Conservation (phyloP, 2,329 filamentous ascomycete species). For the Phaeomoniella chlamydospora region DNA sequence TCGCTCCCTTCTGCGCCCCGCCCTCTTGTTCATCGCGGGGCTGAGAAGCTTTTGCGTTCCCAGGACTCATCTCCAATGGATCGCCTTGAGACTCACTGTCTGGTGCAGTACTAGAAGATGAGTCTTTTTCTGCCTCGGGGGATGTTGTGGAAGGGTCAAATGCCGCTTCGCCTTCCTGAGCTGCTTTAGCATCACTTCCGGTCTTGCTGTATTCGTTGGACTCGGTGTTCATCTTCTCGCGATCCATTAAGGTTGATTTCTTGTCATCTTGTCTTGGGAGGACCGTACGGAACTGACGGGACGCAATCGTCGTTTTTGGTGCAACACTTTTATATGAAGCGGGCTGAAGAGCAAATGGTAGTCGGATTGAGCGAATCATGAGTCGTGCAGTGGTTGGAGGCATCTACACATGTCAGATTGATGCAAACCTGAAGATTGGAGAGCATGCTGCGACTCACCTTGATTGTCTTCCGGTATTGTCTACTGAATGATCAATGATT, state of each 20-base stretch:
- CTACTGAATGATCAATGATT: no score
- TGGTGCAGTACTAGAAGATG: conserved; percentile 16
- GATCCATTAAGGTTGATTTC: conserved; percentile 22
- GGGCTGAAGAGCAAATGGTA: no score
- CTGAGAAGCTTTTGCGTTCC: conserved; percentile 43
- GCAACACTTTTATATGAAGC: no score
- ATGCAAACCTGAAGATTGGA: no score
- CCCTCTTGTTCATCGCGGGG: conserved; percentile 29
- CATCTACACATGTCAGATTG: no score
- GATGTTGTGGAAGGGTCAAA: conserved; percentile 55
- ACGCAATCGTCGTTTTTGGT: no score
- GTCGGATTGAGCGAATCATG: no score
- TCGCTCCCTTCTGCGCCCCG: conserved; percentile 23
- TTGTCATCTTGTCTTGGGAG: background rate
- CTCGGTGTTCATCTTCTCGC: conserved; percentile 49
- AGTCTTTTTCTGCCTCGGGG: conserved; percentile 44
- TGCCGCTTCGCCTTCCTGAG: conserved; percentile 43
- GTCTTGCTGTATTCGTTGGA: conserved; percentile 54
- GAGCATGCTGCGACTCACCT: no score
- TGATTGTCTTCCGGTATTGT: no score
- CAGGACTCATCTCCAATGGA: conserved; percentile 45
- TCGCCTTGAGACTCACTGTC: conserved; percentile 26
- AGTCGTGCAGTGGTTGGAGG: no score
- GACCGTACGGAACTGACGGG: background rate
- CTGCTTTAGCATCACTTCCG: conserved; percentile 47